A percentile compares a stretch with the other conserved stretches of the same genome.
Evolutionary conservation across 108 stramenopile genomes (phyloP).

Genomic region (Skeletonema menzelii): DNA sequence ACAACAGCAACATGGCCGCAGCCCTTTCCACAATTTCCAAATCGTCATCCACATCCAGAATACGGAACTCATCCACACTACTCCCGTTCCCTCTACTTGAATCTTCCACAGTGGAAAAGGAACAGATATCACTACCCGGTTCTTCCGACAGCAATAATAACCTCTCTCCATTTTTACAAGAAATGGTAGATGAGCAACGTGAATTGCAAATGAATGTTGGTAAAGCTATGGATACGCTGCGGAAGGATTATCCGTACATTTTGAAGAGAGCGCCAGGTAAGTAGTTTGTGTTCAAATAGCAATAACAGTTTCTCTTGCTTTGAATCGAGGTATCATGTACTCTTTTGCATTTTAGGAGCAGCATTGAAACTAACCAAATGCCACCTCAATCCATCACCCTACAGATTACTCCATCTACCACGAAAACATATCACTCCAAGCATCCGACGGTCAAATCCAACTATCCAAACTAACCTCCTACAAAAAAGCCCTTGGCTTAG

Average conservation of each 20-base stretch:
- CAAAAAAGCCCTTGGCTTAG: conserved; percentile 55
- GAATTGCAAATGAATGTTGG: conserved; percentile 76
- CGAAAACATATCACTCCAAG: conserved; percentile 54
- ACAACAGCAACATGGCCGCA: background rate
- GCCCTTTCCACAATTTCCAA: background rate
- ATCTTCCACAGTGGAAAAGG: background rate
- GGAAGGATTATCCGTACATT: conserved; percentile 76
- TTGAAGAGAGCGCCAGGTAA: conserved; percentile 65
- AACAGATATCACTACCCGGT: background rate
- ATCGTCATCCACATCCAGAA: background rate
- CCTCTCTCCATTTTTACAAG: conserved; percentile 67
- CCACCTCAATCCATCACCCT: background rate
- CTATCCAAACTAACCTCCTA: conserved; percentile 67
- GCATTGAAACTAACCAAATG: background rate
- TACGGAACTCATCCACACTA: background rate
- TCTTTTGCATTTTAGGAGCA: no score
- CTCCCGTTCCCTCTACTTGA: background rate
- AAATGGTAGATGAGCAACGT: conserved; percentile 71
- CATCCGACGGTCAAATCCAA: conserved; percentile 63
- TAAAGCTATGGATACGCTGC: conserved; percentile 74
- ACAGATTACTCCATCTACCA: conserved; percentile 81
- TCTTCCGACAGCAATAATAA: background rate
- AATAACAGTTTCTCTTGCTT: background rate
- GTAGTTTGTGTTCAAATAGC: conserved; percentile 34
- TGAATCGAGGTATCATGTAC: no score